A percentile compares a stretch with the other conserved stretches of the same genome.
Conservation (phyloP, 495 filamentous ascomycete species). For the Chaetomium cochliodes region DNA sequence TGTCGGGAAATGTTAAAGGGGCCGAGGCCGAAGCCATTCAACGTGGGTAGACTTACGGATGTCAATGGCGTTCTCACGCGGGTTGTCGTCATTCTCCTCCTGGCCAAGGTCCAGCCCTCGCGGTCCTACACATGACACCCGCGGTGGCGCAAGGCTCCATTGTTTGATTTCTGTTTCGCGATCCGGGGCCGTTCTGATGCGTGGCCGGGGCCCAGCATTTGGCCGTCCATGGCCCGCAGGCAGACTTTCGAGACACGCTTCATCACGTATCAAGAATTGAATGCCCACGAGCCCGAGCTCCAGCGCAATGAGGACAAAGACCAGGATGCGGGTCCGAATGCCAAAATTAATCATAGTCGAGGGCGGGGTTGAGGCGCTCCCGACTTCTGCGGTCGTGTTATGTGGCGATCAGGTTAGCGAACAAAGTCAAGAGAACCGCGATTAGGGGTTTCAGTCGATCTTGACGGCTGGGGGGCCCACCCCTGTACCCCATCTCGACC, state of each 20-base stretch:
- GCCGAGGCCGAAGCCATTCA: neutral
- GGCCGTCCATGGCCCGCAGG: neutral
- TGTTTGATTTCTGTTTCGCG: neutral
- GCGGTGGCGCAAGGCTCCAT: neutral
- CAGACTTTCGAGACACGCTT: constrained; percentile 4
- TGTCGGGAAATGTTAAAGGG: neutral
- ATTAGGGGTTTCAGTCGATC: neutral
- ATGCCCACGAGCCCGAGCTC: neutral
- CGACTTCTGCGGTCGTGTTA: neutral
- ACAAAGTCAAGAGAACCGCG: neutral
- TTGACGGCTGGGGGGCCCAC: too few relatives aligned
- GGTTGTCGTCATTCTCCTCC: constrained; percentile 1
- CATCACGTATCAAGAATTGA: neutral
- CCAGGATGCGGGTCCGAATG: neutral
- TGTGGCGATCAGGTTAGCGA: neutral
- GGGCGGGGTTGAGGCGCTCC: neutral
- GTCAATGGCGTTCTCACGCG: constrained; percentile 9
- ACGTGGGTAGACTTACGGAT: neutral
- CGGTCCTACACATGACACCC: constrained; percentile 5
- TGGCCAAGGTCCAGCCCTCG: neutral
- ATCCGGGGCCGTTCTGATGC: neutral
- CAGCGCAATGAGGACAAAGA: neutral
- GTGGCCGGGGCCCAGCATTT: neutral
- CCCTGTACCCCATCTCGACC: too few relatives aligned
- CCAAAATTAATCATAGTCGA: neutral